Evolutionary conservation across 345 rosid species (phyloP).

Genomic region (Euphorbia pulcherrima): DNA sequence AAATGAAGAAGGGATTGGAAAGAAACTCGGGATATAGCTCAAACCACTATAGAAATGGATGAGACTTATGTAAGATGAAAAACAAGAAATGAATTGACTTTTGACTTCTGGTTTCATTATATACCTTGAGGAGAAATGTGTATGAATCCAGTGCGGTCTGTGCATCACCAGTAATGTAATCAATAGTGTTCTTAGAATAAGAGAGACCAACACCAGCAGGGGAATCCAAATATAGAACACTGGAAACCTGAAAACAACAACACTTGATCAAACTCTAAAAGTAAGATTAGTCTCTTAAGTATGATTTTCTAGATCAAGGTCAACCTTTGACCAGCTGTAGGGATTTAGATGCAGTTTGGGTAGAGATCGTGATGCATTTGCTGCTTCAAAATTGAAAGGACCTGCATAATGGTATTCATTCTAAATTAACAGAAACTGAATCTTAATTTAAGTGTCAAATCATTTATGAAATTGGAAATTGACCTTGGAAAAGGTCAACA

Average conservation of each 20-base stretch:
- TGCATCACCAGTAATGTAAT: constrained; percentile 57
- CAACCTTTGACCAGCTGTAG: constrained; percentile 94
- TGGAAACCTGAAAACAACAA: constrained; percentile 58
- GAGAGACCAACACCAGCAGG: constrained; percentile 90
- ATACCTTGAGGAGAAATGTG: constrained; percentile 66
- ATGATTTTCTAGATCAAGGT: neutral
- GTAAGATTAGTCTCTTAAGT: neutral
- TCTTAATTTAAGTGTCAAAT: too few species aligned
- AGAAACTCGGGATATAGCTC: constrained; percentile 73
- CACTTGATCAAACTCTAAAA: neutral
- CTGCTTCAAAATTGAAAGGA: constrained; percentile 71
- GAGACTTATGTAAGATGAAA: constrained; percentile 7
- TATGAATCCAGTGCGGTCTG: constrained; percentile 68
- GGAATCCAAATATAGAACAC: constrained; percentile 70
- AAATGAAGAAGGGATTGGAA: constrained; percentile 63
- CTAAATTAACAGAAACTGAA: neutral
- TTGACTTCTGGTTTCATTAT: neutral
- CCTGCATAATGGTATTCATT: constrained; percentile 42
- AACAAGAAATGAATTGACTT: neutral
- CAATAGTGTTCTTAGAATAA: constrained; percentile 51
- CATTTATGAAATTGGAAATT: neutral
- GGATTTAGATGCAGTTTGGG: constrained; percentile 66
- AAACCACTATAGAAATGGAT: constrained; percentile 60
- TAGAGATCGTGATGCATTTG: constrained; percentile 25
- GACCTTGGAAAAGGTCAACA: neutral